Base-by-base conservation (phyloP, 2,329 filamentous ascomycete genomes). In the Tetracladium maxilliforme region DNA sequence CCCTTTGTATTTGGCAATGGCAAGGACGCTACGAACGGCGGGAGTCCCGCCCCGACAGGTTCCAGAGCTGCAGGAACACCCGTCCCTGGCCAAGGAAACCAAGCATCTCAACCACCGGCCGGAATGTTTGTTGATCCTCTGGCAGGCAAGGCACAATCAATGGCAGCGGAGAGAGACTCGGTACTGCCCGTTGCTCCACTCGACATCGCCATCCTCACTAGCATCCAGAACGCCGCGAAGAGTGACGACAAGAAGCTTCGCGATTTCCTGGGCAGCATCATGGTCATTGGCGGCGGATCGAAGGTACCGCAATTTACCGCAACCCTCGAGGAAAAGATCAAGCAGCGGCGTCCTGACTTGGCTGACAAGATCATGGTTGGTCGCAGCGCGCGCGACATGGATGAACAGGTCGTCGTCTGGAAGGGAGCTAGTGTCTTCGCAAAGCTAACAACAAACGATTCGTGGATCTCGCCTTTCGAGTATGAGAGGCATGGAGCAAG, bases 351-450 rank as follows among this genome's bases (percentile, higher is more conserved):
- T 21, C 68, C 68, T 4, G 70, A 75, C 35, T 49, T 76, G 22
- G 50, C 51, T 12, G 71, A 75, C 16, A 58, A 61, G 31, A 70
- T 75, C 33, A 51, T 73, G 14, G 70, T 75, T 26, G 71, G 68
- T 32, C 58, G 64, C 32, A 90, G 63, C 63, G 90, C 90, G 1
- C 64, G 87, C 40, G 90, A 98, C 40, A 77, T 98, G 57, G 90
- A 98, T 51, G 83, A 90, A 31, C 84, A 94, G 52, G 86, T 95
- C n/a, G 79, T 95, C 26, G 75, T 77, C 7, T 98, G 90, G 90
- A 98, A 98, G 63, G 90, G 90, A 4, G 90, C 82, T 1, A 93
- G 84, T 45, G 86, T 98, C 10, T 98, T 94, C 58, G 86, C 83
- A 4, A 84, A 92, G 54, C 56, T 95, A 38, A 69, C 74, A 31